Conservation (phyloP, 2,329 filamentous ascomycete genomes). For the Aspergillus ruber region DNA sequence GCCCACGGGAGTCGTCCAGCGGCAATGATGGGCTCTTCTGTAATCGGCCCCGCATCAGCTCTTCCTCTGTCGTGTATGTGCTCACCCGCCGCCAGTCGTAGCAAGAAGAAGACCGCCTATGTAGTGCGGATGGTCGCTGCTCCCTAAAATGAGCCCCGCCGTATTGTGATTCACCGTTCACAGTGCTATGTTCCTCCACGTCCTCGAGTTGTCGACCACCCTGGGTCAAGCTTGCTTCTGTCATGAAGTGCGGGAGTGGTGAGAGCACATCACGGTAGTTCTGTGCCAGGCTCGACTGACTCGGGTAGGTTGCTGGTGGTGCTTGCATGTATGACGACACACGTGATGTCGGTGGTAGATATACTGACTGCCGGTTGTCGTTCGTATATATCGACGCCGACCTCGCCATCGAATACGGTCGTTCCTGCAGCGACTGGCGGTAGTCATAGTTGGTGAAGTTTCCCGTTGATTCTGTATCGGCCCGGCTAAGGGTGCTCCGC, state of each 20-base stretch:
- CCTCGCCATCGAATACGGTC: constrained; percentile 27
- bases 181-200: constrained; percentile 13
- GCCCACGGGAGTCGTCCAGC: constrained; percentile 9
- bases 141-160: neutral
- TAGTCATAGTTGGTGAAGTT: constrained; percentile 17
- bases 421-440: constrained; percentile 24
- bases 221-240: constrained; percentile 27
- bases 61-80: neutral
- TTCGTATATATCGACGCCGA: constrained; percentile 33
- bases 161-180: neutral
- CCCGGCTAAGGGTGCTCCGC: constrained; percentile 29
- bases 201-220: constrained; percentile 10
- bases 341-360: constrained; percentile 21
- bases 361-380: constrained; percentile 26
- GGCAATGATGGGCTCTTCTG: constrained; percentile 13
- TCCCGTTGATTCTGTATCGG: constrained; percentile 26
- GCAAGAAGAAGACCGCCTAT: constrained; percentile 16
- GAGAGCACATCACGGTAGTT: constrained; percentile 32
- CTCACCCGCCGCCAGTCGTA: neutral
- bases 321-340: constrained; percentile 9
- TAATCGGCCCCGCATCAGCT: neutral
- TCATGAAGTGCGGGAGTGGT: constrained; percentile 32
- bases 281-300: constrained; percentile 31
- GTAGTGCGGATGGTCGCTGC: neutral
- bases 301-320: constrained; percentile 19